Conservation (phyloP, 2,329 filamentous ascomycete genomes). For the Colletotrichum phormii region DNA sequence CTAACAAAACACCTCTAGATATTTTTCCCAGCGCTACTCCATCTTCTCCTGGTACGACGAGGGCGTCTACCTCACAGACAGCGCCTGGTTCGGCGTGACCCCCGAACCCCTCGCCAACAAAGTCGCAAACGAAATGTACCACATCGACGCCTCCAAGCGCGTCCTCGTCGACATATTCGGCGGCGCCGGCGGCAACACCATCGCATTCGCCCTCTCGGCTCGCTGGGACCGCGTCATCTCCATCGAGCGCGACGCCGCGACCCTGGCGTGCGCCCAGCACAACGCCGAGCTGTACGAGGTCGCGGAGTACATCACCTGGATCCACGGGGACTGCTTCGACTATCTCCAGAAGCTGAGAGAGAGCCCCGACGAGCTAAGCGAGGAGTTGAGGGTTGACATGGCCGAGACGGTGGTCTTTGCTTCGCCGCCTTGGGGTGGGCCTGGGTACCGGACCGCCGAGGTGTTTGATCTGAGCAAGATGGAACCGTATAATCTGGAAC, state of each 20-base stretch:
- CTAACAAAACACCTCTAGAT: constrained; percentile 62
- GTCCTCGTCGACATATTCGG: constrained; percentile 90
- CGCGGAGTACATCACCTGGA: constrained; percentile 79
- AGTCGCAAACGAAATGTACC: constrained; percentile 79
- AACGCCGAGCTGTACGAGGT: constrained; percentile 91
- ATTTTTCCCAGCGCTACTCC: constrained; percentile 88
- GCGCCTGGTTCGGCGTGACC: constrained; percentile 97
- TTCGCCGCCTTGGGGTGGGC: constrained; percentile 71
- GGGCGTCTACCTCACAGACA: constrained; percentile 89
- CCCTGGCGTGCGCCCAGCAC: constrained; percentile 89
- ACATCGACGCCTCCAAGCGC: constrained; percentile 65
- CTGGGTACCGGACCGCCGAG: constrained; percentile 66
- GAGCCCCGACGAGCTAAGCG: constrained; percentile 49
- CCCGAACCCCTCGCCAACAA: constrained; percentile 90
- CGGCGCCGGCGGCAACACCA: constrained; percentile 92
- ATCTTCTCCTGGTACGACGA: constrained; percentile 91
- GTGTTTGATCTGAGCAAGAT: constrained; percentile 88
- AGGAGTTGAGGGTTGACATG: constrained; percentile 54
- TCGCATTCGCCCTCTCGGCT: constrained; percentile 87
- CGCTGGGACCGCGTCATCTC: constrained; percentile 88
- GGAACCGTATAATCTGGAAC: constrained; percentile 83
- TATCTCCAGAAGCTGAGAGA: constrained; percentile 64
- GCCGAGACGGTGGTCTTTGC: constrained; percentile 63
- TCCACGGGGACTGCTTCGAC: constrained; percentile 88
- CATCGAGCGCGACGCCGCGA: constrained; percentile 84